phyloP scores from a whole-genome alignment of 2,329 filamentous ascomycete genomes.

The Metarhizium anisopliae region DNA sequence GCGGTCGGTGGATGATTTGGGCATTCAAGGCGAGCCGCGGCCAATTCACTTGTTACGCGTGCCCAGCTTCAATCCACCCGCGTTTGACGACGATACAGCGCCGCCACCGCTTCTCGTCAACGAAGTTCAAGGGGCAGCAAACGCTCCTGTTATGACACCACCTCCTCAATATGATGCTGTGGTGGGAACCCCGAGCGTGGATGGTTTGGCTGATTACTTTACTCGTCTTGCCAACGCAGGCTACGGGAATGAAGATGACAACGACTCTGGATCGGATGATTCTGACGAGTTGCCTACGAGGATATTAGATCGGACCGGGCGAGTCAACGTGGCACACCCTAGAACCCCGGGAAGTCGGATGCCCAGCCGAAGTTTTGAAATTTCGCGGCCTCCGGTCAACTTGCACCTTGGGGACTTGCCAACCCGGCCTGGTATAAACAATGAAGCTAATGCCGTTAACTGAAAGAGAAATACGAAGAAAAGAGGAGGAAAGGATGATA shows the following conservation, averaged over 20 bases:
- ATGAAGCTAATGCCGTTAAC: not conserved
- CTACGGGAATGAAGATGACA: constrained; percentile 23
- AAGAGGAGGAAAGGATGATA: not conserved
- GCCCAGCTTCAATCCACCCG: constrained; percentile 81
- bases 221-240: constrained; percentile 67
- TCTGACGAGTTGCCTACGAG: constrained; percentile 34
- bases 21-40: constrained; percentile 33
- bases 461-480: not conserved
- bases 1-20: constrained; percentile 5
- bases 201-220: constrained; percentile 81
- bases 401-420: not conserved
- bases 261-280: constrained; percentile 30
- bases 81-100: constrained; percentile 65
- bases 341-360: constrained; percentile 44
- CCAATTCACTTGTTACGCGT: constrained; percentile 78
- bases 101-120: constrained; percentile 23
- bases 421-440: not conserved
- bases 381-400: constrained; percentile 29
- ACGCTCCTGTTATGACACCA: constrained; percentile 53
- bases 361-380: constrained; percentile 48
- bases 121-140: constrained; percentile 10
- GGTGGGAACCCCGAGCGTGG: constrained; percentile 57
- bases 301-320: constrained; percentile 40
- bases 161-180: constrained; percentile 79
- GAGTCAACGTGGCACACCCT: constrained; percentile 50